Percentiles rank a stretch among this genome's conserved stretches.
Evolutionary conservation across 2,329 filamentous ascomycete species (phyloP).

Genomic region (Chaetomium globosum): DNA sequence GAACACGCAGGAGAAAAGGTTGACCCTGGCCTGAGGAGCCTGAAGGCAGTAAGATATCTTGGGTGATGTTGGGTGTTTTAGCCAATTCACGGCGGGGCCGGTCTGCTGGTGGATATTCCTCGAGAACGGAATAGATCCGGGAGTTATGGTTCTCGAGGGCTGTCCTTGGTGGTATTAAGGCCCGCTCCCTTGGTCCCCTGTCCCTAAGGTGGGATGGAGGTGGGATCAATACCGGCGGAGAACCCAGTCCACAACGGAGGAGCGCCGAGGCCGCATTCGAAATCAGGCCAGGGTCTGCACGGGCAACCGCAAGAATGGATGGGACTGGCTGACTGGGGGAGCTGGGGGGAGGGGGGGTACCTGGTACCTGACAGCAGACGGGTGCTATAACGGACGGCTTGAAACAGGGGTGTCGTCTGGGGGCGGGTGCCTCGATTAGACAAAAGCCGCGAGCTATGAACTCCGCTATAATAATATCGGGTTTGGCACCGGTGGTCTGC

Average conservation of each 20-base stretch:
- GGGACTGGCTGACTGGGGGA: constrained; percentile 29
- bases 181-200: constrained; percentile 46
- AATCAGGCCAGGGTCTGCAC: constrained; percentile 48
- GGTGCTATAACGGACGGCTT: constrained; percentile 46
- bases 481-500: constrained; percentile 30
- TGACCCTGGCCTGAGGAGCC: constrained; percentile 34
- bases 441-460: constrained; percentile 41
- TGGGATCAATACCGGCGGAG: constrained; percentile 53
- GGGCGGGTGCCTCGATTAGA: constrained; percentile 42
- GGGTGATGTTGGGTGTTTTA: constrained; percentile 46
- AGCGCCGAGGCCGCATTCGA: constrained; percentile 52
- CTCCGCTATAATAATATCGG: constrained; percentile 36
- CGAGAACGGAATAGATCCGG: constrained; percentile 47
- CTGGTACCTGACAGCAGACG: constrained; percentile 48
- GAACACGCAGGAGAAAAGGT: constrained; percentile 31
- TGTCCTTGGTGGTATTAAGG: constrained; percentile 48
- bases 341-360: constrained; percentile 36
- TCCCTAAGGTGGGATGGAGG: constrained; percentile 49
- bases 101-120: constrained; percentile 44
- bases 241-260: constrained; percentile 50
- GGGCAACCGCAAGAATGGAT: constrained; percentile 41
- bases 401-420: constrained; percentile 35
- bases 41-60: constrained; percentile 40
- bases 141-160: constrained; percentile 47
- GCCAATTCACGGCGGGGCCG: constrained; percentile 48